These are phyloP conservation scores for Eucalyptus sp. DNA, from an alignment of 345 rosid species.

Conservation along the genomic window DNA sequence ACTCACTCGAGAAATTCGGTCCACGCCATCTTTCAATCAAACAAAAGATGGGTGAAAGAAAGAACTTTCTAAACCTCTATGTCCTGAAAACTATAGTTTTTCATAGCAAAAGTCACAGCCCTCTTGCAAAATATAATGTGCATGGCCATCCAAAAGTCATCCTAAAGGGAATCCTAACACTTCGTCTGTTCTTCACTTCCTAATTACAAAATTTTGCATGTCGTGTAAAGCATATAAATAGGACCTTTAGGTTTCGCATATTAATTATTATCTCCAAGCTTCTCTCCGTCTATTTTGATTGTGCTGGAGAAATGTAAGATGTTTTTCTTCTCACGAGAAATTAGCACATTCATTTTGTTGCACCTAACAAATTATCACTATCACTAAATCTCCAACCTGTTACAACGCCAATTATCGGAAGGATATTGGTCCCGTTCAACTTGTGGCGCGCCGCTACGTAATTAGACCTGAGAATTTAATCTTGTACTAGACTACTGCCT, in stretches of 20 bases:
- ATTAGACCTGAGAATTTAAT: not conserved
- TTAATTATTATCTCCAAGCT: not conserved
- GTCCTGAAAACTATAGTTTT: not conserved
- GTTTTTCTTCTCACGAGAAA: too few relatives aligned
- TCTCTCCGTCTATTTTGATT: not conserved
- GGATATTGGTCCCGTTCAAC: not conserved
- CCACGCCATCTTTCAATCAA: not conserved
- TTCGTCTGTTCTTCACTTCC: not conserved
- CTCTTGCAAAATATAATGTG: not conserved
- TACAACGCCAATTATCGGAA: not conserved
- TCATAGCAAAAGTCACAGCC: not conserved
- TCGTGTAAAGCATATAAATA: not conserved
- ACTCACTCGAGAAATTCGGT: not conserved
- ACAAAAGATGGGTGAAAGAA: not conserved
- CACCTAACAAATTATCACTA: not conserved
- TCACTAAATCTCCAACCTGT: not conserved
- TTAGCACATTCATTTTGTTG: not conserved
- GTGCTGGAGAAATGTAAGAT: not conserved
- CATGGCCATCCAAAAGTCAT: not conserved
- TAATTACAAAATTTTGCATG: not conserved
- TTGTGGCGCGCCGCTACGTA: not conserved
- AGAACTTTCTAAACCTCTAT: not conserved
- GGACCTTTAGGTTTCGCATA: not conserved
- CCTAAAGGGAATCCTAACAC: not conserved
- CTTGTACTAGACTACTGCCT: not conserved